These are phyloP conservation scores for Lipomyces sp. DNA, from an alignment of 805 yeast genomes.

Conservation along the genomic window DNA sequence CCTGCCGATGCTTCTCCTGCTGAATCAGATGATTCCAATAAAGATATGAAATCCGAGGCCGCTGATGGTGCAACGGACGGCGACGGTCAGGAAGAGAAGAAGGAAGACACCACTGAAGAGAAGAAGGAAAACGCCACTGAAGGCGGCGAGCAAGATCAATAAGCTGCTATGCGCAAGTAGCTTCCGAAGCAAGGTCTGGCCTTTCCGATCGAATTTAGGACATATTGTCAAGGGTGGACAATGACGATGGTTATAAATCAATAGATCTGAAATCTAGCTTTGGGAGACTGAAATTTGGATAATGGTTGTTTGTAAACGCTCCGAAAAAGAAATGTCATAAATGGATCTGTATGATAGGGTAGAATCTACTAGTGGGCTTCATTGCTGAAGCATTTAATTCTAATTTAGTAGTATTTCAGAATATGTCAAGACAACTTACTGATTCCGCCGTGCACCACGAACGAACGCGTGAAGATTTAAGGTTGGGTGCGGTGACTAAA, in stretches of 20 bases:
- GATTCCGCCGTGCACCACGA: too few species aligned
- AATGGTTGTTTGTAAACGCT: not conserved
- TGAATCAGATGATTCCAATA: not conserved
- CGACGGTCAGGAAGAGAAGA: not conserved
- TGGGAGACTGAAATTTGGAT: too few species aligned
- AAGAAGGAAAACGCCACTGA: not conserved
- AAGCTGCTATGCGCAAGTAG: not conserved
- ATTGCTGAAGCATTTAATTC: not conserved
- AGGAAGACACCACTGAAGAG: not conserved
- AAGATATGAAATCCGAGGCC: not conserved
- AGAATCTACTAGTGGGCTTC: not conserved
- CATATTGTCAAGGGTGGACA: too few species aligned
- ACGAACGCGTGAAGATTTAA: not conserved
- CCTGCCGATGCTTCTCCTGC: not conserved
- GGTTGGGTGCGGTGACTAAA: not conserved
- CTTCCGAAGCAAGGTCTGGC: too few species aligned
- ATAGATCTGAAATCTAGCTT: too few species aligned
- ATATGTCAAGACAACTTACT: not conserved
- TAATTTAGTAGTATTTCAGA: not conserved
- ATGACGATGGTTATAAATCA: too few species aligned
- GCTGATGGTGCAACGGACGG: not conserved
- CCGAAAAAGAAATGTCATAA: not conserved
- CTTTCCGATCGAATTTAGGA: too few species aligned
- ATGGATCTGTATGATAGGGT: not conserved
- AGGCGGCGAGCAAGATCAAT: not conserved